Percentiles rank a stretch among this genome's conserved stretches.
Evolutionary conservation across 495 filamentous ascomycete genomes (phyloP).

Genomic region (Usnea hakonensis): DNA sequence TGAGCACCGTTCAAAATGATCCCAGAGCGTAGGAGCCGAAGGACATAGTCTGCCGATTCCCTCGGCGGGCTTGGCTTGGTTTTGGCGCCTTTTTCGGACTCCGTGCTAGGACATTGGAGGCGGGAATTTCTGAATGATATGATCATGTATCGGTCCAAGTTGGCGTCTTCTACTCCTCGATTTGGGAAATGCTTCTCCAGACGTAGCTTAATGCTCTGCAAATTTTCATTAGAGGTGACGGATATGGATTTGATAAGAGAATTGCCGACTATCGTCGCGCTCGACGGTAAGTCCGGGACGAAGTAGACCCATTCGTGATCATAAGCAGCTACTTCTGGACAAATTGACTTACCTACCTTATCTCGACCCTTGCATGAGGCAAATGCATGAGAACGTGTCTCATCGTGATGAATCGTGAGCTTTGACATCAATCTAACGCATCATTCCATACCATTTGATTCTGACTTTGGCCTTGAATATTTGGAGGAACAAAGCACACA

Average conservation of each 20-base stretch:
- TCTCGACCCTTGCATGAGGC: neutral
- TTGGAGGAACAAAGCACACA: neutral
- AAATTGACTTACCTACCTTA: neutral
- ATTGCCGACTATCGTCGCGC: neutral
- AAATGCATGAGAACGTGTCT: neutral
- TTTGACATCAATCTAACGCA: too few species aligned
- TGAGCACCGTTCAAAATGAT: conserved; percentile 34
- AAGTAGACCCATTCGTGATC: conserved; percentile 13
- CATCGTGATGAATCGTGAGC: too few species aligned
- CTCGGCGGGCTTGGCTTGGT: conserved; percentile 31
- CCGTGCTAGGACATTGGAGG: conserved; percentile 11
- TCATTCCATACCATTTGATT: too few species aligned
- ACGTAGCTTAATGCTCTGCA: conserved; percentile 8
- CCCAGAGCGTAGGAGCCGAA: conserved; percentile 33
- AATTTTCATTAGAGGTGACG: conserved; percentile 3
- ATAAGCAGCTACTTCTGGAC: conserved; percentile 2
- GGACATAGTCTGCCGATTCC: conserved; percentile 38
- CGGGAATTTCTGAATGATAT: conserved; percentile 20
- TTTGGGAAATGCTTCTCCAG: conserved; percentile 9
- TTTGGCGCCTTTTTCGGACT: too few species aligned
- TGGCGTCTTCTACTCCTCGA: conserved; percentile 6
- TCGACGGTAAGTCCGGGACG: conserved; percentile 3
- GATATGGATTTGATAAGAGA: conserved; percentile 17
- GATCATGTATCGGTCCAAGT: conserved; percentile 9
- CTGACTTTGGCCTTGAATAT: too few species aligned